Evolutionary conservation across 257 asterid species (phyloP).

Genomic region (Ligustrum vulgare): DNA sequence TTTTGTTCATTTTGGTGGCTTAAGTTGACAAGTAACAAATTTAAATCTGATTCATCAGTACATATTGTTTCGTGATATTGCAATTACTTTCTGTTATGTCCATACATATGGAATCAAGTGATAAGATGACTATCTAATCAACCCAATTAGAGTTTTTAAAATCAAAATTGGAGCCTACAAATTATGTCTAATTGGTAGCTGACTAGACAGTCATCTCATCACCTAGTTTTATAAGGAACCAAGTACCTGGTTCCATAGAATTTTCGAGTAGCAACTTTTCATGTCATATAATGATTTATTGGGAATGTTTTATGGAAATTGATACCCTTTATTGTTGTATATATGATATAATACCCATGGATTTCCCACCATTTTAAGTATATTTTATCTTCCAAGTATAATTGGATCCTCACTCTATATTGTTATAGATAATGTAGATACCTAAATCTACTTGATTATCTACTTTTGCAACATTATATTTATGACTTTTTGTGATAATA

Average conservation of each 20-base stretch:
- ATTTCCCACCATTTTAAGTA: background rate
- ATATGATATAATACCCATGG: background rate
- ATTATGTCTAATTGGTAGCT: too few species aligned
- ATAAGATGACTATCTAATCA: too few species aligned
- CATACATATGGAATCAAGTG: too few species aligned
- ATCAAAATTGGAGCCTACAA: too few species aligned
- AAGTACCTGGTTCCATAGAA: too few species aligned
- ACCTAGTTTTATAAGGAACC: too few species aligned
- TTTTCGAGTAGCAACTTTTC: background rate
- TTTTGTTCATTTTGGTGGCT: background rate
- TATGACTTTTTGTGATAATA: background rate
- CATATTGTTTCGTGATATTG: background rate
- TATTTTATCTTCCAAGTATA: background rate
- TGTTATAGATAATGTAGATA: slow-evolving; percentile 6
- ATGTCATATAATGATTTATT: background rate
- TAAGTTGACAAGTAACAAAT: background rate
- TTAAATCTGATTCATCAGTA: background rate
- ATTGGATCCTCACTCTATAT: slow-evolving; percentile 3
- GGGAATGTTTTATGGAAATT: background rate
- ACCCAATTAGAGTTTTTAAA: too few species aligned
- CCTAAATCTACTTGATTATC: background rate
- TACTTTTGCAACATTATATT: slow-evolving; percentile 3
- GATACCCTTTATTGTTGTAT: background rate
- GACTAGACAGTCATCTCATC: too few species aligned
- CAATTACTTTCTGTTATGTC: background rate